A percentile compares a stretch with the other conserved stretches of the same genome.
phyloP scores from a whole-genome alignment of 345 rosid species.

The Nephelium lappaceum region DNA sequence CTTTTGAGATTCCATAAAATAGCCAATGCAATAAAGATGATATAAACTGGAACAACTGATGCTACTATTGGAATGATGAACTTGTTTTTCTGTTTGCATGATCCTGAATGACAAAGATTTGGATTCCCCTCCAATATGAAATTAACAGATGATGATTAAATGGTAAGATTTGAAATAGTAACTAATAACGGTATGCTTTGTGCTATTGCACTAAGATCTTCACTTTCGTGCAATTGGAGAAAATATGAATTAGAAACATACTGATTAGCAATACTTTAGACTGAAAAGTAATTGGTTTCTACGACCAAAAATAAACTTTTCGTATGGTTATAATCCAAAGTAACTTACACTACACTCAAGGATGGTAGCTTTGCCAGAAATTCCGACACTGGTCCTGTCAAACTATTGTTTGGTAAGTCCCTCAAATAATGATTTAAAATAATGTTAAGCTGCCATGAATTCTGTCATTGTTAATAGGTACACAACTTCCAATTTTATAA shows the following conservation, averaged over 20 bases:
- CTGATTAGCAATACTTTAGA: too few relatives aligned
- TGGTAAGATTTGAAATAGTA: neutral
- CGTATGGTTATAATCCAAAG: too few relatives aligned
- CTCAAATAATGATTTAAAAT: conserved; percentile 16
- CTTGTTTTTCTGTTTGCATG: conserved; percentile 34
- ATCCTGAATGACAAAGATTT: neutral
- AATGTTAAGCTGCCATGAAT: neutral
- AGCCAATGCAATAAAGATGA: conserved; percentile 30
- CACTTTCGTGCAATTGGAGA: too few relatives aligned
- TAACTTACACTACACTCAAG: conserved; percentile 44
- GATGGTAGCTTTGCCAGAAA: conserved; percentile 41
- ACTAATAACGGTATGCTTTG: neutral
- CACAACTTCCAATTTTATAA: neutral
- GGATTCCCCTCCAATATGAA: conserved; percentile 3
- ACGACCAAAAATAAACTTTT: conserved; percentile 9
- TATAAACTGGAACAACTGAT: conserved; percentile 21
- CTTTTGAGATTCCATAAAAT: conserved; percentile 26
- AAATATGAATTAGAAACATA: too few relatives aligned
- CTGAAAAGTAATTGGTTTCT: too few relatives aligned
- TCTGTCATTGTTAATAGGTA: neutral
- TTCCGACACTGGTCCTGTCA: conserved; percentile 42
- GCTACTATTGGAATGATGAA: conserved; percentile 29
- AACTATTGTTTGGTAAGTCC: conserved; percentile 50
- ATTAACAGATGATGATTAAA: neutral
- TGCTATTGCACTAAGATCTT: too few relatives aligned